Evolutionary conservation across 2,329 filamentous ascomycete genomes (phyloP).

Genomic region (Cladosporium velox): DNA sequence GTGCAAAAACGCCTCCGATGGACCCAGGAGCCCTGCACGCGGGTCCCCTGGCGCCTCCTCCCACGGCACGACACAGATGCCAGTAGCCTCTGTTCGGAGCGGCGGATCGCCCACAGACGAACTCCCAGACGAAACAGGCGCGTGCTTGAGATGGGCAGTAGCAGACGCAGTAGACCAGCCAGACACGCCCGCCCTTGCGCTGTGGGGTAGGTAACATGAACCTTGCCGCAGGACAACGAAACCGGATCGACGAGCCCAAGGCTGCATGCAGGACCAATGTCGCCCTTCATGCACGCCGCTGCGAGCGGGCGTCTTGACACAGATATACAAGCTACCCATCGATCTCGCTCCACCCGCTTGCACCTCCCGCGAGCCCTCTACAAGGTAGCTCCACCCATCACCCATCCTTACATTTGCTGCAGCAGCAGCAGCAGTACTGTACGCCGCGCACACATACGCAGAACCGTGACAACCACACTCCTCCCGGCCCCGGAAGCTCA

Average conservation of each 20-base stretch:
- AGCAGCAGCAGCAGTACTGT: neutral
- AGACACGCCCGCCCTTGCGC: slow-evolving; percentile 19
- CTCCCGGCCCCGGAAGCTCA: slow-evolving; percentile 18
- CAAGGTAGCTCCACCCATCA: slow-evolving; percentile 13
- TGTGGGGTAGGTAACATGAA: slow-evolving; percentile 18
- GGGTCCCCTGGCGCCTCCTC: slow-evolving; percentile 20
- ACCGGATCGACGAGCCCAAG: slow-evolving; percentile 17
- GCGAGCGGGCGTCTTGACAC: slow-evolving; percentile 19
- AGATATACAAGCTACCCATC: slow-evolving; percentile 22
- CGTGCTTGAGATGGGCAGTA: slow-evolving; percentile 14
- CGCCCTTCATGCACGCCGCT: slow-evolving; percentile 17
- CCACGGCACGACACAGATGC: slow-evolving; percentile 20
- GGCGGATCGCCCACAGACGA: slow-evolving; percentile 18
- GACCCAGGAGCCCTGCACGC: slow-evolving; percentile 21
- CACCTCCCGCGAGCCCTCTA: slow-evolving; percentile 5
- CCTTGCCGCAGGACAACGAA: slow-evolving; percentile 20
- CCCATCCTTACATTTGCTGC: slow-evolving; percentile 16
- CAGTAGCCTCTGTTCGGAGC: slow-evolving; percentile 19
- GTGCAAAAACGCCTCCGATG: slow-evolving; percentile 19
- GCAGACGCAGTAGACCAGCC: slow-evolving; percentile 7
- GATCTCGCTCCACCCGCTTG: slow-evolving; percentile 16
- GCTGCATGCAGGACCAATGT: slow-evolving; percentile 16
- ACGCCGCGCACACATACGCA: neutral
- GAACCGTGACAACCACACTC: neutral
- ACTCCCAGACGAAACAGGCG: slow-evolving; percentile 19